These are phyloP conservation scores for Vicia sativa DNA, from an alignment of 306 rosid genomes.

Conservation along the genomic window DNA sequence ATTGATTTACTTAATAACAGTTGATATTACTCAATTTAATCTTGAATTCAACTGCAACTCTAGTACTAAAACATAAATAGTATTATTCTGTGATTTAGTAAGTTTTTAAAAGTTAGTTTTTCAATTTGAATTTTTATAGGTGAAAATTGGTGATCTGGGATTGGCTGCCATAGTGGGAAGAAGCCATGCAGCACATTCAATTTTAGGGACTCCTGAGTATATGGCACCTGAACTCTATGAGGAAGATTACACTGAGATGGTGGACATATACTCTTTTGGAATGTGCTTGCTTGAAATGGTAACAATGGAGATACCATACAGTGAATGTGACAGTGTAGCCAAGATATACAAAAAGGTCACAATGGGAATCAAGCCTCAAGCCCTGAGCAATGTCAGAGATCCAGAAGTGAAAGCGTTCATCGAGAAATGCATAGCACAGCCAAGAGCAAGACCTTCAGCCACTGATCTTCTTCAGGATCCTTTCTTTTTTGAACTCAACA, in stretches of 20 bases:
- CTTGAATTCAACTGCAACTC: not conserved
- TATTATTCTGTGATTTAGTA: not conserved
- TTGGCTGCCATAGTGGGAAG: conserved; percentile 85
- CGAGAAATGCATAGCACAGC: conserved; percentile 80
- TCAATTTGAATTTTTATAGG: conserved; percentile 45
- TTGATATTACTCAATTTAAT: not conserved
- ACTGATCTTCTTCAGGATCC: conserved; percentile 82
- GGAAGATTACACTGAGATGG: conserved; percentile 96
- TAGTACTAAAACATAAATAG: not conserved
- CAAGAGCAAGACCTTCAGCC: conserved; percentile 91
- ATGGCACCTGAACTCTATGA: conserved; percentile 97
- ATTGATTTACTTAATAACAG: not conserved
- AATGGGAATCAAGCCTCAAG: conserved; percentile 66
- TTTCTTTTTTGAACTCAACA: conserved; percentile 66
- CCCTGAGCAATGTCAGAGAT: conserved; percentile 62
- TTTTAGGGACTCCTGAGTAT: conserved; percentile 88
- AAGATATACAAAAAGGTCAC: conserved; percentile 90
- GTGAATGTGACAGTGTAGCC: conserved; percentile 84
- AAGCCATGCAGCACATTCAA: conserved; percentile 82
- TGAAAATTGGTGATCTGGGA: conserved; percentile 90
- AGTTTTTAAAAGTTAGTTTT: not conserved
- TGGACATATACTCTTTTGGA: conserved; percentile 92
- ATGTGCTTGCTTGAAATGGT: conserved; percentile 97
- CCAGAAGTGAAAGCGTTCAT: conserved; percentile 74
- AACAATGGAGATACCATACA: conserved; percentile 86